Conservation (phyloP, 108 stramenopile genomes). For the Conticribra guillardii region DNA sequence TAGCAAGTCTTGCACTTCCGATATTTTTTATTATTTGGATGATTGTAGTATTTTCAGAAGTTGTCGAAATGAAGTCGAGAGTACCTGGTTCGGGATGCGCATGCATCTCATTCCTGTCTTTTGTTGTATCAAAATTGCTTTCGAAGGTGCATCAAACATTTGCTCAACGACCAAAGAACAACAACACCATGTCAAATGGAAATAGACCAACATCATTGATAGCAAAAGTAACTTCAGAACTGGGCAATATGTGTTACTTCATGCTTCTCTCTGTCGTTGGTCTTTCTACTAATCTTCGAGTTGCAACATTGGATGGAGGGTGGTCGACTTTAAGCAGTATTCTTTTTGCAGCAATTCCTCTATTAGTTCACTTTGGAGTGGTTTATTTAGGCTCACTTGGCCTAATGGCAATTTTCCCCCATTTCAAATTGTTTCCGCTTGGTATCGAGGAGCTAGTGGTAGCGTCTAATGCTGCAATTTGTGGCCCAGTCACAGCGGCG, state of each 20-base stretch:
- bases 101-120: conserved; percentile 48
- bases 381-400: conserved; percentile 30
- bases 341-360: conserved; percentile 31
- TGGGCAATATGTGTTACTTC: conserved; percentile 36
- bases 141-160: conserved; percentile 1
- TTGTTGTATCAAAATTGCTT: not conserved
- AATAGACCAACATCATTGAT: too few species aligned
- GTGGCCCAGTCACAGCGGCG: conserved; percentile 40
- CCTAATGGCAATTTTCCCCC: conserved; percentile 14
- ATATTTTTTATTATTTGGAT: conserved; percentile 9
- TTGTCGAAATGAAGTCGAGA: not conserved
- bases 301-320: conserved; percentile 16
- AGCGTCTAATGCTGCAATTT: conserved; percentile 41
- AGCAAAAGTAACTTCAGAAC: too few species aligned
- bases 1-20: not conserved
- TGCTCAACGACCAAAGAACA: too few species aligned
- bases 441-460: conserved; percentile 33
- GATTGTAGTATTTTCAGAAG: conserved; percentile 8
- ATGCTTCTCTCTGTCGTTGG: conserved; percentile 40
- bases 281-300: conserved; percentile 17
- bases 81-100: conserved; percentile 60
- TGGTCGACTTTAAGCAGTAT: conserved; percentile 27
- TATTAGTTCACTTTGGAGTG: conserved; percentile 24
- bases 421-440: conserved; percentile 25
- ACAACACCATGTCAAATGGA: too few species aligned